Evolutionary conservation across 2,329 filamentous ascomycete genomes (phyloP).

Genomic region (Botrytis fragariae): DNA sequence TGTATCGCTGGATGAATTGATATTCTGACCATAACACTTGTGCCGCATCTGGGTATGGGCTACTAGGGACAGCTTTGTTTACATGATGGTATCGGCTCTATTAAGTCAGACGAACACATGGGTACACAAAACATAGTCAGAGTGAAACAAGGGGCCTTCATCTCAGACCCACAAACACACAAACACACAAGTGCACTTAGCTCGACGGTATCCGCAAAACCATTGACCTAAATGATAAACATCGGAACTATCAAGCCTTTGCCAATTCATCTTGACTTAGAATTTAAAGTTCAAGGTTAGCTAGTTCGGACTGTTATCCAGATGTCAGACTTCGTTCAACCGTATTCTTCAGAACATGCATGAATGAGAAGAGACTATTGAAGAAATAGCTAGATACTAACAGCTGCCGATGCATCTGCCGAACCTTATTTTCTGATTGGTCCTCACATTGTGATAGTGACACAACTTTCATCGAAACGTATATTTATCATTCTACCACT

Average conservation of each 20-base stretch:
- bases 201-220: neutral
- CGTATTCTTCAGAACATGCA: neutral
- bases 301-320: neutral
- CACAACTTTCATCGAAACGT: neutral
- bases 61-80: neutral
- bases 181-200: neutral
- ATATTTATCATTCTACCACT: neutral
- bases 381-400: neutral
- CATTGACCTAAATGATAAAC: neutral
- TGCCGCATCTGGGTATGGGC: neutral
- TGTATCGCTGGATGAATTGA: neutral
- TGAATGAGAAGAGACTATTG: neutral
- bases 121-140: neutral
- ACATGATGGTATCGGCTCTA: neutral
- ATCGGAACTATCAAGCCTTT: neutral
- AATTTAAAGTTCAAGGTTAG: neutral
- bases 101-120: neutral
- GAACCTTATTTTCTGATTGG: neutral
- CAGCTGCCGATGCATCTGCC: neutral
- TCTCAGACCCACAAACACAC: neutral
- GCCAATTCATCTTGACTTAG: neutral
- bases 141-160: neutral
- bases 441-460: neutral
- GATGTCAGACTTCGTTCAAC: neutral
- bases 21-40: neutral